phyloP scores from a whole-genome alignment of 805 yeast genomes.

The Isabelozyma gotoi region DNA sequence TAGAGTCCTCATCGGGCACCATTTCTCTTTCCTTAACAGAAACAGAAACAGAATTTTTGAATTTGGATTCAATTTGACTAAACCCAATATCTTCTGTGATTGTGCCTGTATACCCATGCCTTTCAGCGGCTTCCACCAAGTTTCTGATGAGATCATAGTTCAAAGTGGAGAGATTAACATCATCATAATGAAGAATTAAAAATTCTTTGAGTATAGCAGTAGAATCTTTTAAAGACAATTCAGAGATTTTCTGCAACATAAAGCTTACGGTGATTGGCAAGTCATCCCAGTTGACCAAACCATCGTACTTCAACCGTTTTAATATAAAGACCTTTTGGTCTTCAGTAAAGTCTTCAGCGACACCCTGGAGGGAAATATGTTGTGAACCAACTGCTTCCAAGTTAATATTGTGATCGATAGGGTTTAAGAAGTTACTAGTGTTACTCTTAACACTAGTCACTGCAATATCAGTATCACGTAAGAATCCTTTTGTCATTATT shows the following conservation, averaged over 20 bases:
- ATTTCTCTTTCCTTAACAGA: too few relatives aligned
- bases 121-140: slow-evolving; percentile 10
- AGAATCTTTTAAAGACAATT: slow-evolving; percentile 17
- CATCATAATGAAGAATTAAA: slow-evolving; percentile 26
- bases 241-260: slow-evolving; percentile 28
- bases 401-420: slow-evolving; percentile 12
- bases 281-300: slow-evolving; percentile 23
- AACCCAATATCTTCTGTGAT: too few relatives aligned
- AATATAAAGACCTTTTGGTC: slow-evolving; percentile 28
- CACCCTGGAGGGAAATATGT: slow-evolving; percentile 21
- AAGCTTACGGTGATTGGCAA: slow-evolving; percentile 31
- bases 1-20: too few relatives aligned
- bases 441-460: slow-evolving; percentile 7
- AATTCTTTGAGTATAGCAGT: slow-evolving; percentile 25
- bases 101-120: too few relatives aligned
- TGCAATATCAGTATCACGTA: too few relatives aligned
- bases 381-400: slow-evolving; percentile 20
- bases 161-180: slow-evolving; percentile 30
- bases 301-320: slow-evolving; percentile 24
- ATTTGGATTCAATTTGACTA: too few relatives aligned
- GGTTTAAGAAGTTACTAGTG: slow-evolving; percentile 6
- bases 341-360: slow-evolving; percentile 21
- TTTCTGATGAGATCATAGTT: slow-evolving; percentile 24
- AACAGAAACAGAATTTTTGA: too few relatives aligned
- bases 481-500: too few relatives aligned